A percentile compares a stretch with the other conserved stretches of the same genome.
Conservation (phyloP, 2,329 filamentous ascomycete genomes). For the Juglanconis oblonga region DNA sequence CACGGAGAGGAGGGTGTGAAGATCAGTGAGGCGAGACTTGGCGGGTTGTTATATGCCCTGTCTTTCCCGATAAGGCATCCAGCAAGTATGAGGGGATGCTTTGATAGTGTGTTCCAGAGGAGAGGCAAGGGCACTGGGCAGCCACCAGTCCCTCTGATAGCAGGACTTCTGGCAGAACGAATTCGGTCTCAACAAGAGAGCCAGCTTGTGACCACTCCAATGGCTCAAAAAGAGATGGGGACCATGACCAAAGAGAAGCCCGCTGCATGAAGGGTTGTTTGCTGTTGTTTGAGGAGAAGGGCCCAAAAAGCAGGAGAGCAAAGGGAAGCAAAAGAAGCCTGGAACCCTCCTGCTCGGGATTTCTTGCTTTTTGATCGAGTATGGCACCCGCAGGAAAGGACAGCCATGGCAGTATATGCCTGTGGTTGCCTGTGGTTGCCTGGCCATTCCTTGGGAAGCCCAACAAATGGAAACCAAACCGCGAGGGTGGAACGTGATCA, state of each 20-base stretch:
- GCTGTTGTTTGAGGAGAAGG: conserved; percentile 20
- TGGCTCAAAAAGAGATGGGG: conserved; percentile 6
- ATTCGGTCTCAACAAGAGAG: conserved; percentile 12
- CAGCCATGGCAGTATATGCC: not conserved
- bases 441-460: conserved; percentile 6
- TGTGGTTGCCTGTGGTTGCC: conserved; percentile 15
- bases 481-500: conserved; percentile 23
- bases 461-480: conserved; percentile 20
- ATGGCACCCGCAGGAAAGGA: conserved; percentile 2
- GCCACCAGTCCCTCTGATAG: conserved; percentile 1
- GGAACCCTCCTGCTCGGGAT: conserved; percentile 3
- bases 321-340: conserved; percentile 7
- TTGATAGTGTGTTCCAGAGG: conserved; percentile 7
- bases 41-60: conserved; percentile 35
- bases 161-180: conserved; percentile 8
- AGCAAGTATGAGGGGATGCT: conserved; percentile 5
- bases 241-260: conserved; percentile 9
- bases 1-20: conserved; percentile 34
- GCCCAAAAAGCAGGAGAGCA: conserved; percentile 19
- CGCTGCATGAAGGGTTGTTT: conserved; percentile 18
- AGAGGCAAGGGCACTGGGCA: conserved; percentile 1
- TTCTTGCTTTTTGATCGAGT: conserved; percentile 22
- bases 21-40: conserved; percentile 37
- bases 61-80: conserved; percentile 15
- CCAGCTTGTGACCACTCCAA: conserved; percentile 2